Conservation (phyloP, 2,329 filamentous ascomycete species). For the Fusarium tupiense region DNA sequence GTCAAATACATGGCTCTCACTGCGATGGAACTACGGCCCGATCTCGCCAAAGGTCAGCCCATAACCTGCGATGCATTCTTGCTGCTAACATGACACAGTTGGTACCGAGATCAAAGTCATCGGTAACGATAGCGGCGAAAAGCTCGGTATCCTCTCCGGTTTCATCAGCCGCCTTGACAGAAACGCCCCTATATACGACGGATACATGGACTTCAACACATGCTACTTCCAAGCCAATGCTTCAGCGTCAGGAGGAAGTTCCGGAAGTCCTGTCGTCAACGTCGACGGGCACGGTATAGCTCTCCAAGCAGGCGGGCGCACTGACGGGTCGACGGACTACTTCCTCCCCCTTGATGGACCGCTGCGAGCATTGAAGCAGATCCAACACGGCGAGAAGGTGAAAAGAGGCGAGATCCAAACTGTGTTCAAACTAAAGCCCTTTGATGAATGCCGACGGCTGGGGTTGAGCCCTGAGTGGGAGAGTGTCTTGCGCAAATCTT, state of each 20-base stretch:
- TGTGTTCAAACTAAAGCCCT: constrained; percentile 95
- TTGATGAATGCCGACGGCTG: constrained; percentile 92
- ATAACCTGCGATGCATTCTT: rapidly evolving
- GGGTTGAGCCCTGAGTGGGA: constrained; percentile 88
- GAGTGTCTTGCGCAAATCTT: constrained; percentile 79
- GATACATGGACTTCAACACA: constrained; percentile 96
- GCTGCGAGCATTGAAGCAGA: constrained; percentile 83
- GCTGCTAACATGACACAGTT: neutral
- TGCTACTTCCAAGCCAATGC: constrained; percentile 98
- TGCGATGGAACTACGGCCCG: constrained; percentile 20
- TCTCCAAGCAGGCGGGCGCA: constrained; percentile 90
- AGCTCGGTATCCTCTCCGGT: constrained; percentile 67
- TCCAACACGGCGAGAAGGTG: constrained; percentile 79
- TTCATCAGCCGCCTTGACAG: constrained; percentile 95
- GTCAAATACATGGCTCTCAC: constrained; percentile 97
- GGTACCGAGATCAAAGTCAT: constrained; percentile 31
- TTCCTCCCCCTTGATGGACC: constrained; percentile 94
- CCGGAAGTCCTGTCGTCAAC: constrained; percentile 95
- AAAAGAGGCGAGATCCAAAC: constrained; percentile 93
- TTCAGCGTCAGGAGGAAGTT: constrained; percentile 94
- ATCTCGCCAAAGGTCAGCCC: constrained; percentile 14
- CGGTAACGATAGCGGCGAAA: constrained; percentile 27
- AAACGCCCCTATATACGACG: constrained; percentile 97
- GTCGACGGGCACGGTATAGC: constrained; percentile 83
- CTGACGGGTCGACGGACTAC: constrained; percentile 96